These are phyloP conservation scores for Calophaca sinica DNA, from an alignment of 306 rosid species.

Conservation along the genomic window DNA sequence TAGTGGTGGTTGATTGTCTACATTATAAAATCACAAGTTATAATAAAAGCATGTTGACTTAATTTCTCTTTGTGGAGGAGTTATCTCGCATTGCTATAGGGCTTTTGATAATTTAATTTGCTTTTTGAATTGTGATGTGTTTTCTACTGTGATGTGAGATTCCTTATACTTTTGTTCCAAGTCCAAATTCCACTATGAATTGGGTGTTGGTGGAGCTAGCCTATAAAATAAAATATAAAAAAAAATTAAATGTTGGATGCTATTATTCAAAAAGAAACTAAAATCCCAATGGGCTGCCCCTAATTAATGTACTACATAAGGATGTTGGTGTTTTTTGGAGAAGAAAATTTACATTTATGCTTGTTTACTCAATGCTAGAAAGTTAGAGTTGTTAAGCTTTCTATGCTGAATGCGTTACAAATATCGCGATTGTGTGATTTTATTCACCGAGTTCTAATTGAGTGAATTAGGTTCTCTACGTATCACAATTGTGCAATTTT, in stretches of 20 bases:
- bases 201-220: conserved; percentile 49
- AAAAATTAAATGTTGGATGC: conserved; percentile 5
- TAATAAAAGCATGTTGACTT: conserved; percentile 48
- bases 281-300: conserved; percentile 37
- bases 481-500: too few species aligned
- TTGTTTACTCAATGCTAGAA: conserved; percentile 4
- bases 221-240: conserved; percentile 9
- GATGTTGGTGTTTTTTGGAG: conserved; percentile 40
- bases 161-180: conserved; percentile 47
- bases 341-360: conserved; percentile 15
- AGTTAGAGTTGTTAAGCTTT: conserved; percentile 42
- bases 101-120: neutral
- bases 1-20: conserved; percentile 52
- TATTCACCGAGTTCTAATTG: too few species aligned
- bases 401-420: conserved; percentile 22
- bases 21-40: conserved; percentile 42
- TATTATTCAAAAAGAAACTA: neutral
- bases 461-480: too few species aligned
- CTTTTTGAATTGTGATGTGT: conserved; percentile 43
- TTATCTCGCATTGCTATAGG: conserved; percentile 46
- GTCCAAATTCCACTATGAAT: conserved; percentile 54
- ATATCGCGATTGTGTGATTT: too few species aligned
- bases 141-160: conserved; percentile 46
- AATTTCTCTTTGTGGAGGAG: conserved; percentile 47
- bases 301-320: conserved; percentile 8